Evolutionary conservation across 129 eudicot species (phyloP).

Genomic region (Heracleum sosnowskyi): DNA sequence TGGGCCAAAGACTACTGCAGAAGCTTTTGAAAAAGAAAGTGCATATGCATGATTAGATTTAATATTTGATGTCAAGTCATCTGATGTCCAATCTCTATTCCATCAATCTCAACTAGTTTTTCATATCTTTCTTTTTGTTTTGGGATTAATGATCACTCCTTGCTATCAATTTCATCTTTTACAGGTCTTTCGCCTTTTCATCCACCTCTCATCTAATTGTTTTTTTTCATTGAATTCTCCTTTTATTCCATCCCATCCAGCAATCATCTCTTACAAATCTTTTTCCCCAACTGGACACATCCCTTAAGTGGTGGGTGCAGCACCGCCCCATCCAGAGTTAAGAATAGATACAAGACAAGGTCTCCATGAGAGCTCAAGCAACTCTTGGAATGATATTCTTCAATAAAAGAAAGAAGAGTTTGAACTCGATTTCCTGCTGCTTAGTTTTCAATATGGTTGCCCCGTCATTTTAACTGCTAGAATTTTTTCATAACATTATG

Average conservation of each 20-base stretch:
- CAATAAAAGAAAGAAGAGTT: too few species aligned
- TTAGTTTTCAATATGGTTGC: too few species aligned
- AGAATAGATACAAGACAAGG: background rate
- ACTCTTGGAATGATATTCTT: too few species aligned
- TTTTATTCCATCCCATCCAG: background rate
- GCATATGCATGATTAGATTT: background rate
- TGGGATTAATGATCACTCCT: background rate
- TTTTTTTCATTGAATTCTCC: background rate
- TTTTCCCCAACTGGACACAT: background rate
- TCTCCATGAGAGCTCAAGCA: too few species aligned
- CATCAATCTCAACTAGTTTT: background rate
- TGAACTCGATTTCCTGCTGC: too few species aligned
- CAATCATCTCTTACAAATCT: background rate
- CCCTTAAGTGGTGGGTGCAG: background rate
- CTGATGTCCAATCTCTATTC: background rate
- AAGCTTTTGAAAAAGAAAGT: background rate
- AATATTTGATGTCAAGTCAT: background rate
- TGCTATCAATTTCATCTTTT: background rate
- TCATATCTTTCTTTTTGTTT: background rate
- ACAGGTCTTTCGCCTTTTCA: background rate
- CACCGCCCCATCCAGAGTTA: background rate
- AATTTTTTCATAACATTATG: too few species aligned
- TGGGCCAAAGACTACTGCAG: background rate
- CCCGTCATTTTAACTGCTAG: background rate
- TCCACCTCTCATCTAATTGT: background rate